A percentile compares a stretch with the other conserved stretches of the same genome.
phyloP scores from a whole-genome alignment of 225 moss, liverwort and hornwort species.

The Thuidium tamariscinum region DNA sequence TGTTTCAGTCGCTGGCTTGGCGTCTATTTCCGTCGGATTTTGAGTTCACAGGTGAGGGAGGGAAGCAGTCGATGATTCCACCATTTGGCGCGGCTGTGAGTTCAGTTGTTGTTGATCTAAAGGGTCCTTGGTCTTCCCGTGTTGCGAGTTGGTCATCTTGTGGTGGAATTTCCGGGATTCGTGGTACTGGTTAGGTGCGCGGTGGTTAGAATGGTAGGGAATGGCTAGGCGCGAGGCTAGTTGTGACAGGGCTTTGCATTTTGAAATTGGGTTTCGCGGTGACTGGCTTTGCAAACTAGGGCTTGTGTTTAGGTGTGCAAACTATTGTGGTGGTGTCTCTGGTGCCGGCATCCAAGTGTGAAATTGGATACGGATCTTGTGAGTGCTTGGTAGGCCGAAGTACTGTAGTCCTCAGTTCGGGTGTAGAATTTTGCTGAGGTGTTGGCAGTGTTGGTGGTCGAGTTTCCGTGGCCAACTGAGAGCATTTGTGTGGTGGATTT shows the following conservation, averaged over 20 bases:
- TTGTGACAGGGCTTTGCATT: neutral
- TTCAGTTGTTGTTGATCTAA: neutral
- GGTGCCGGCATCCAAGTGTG: neutral
- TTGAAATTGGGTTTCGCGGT: neutral
- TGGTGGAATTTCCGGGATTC: neutral
- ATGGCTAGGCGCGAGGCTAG: neutral
- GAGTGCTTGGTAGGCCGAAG: neutral
- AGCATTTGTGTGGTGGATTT: neutral
- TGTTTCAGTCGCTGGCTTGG: neutral
- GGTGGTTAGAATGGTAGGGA: neutral
- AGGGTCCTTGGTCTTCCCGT: neutral
- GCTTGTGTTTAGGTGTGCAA: neutral
- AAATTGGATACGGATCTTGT: neutral
- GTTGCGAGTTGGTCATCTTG: neutral
- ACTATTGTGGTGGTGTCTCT: neutral
- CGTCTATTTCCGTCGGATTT: neutral
- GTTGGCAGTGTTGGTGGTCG: neutral
- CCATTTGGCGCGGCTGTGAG: neutral
- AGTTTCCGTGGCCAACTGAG: neutral
- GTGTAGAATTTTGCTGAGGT: neutral
- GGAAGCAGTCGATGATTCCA: neutral
- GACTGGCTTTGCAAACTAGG: neutral
- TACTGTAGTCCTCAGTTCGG: neutral
- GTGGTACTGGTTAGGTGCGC: neutral
- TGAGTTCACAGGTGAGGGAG: neutral